Conservation (phyloP, 805 yeast species). For the Helenozyma baotianmanensis region DNA sequence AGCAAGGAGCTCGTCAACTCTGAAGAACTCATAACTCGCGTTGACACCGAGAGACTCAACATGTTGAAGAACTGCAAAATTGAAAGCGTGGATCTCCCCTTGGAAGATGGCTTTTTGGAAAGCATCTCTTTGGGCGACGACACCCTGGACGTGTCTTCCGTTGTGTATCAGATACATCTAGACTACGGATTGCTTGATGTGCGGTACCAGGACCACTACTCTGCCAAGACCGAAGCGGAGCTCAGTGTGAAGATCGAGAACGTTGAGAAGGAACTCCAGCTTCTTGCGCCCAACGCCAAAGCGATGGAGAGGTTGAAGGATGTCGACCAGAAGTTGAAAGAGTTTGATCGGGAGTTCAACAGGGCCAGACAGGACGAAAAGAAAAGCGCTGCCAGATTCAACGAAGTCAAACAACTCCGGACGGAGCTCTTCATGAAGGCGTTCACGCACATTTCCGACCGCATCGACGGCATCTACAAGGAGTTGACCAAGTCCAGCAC, state of each 20-base stretch:
- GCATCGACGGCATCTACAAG: slow-evolving; percentile 74
- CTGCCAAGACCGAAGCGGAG: slow-evolving; percentile 35
- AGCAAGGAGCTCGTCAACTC: slow-evolving; percentile 33
- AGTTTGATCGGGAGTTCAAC: slow-evolving; percentile 61
- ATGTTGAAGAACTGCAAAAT: slow-evolving; percentile 70
- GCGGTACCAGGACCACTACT: slow-evolving; percentile 39
- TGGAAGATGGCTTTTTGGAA: slow-evolving; percentile 56
- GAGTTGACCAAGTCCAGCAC: slow-evolving; percentile 73
- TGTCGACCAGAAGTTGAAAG: slow-evolving; percentile 55
- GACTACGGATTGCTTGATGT: slow-evolving; percentile 49
- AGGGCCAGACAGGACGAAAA: slow-evolving; percentile 58
- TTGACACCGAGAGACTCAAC: slow-evolving; percentile 52
- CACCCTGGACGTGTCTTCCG: slow-evolving; percentile 28
- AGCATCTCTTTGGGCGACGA: slow-evolving; percentile 57
- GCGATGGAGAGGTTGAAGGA: slow-evolving; percentile 74
- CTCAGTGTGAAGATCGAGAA: slow-evolving; percentile 29
- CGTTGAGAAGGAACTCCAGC: slow-evolving; percentile 35
- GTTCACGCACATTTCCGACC: slow-evolving; percentile 66
- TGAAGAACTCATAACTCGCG: slow-evolving; percentile 52
- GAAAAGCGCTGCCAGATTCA: slow-evolving; percentile 50
- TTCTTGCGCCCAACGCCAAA: slow-evolving; percentile 73
- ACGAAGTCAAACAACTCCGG: slow-evolving; percentile 55
- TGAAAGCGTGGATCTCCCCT: slow-evolving; percentile 61
- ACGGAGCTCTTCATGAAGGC: slow-evolving; percentile 63
- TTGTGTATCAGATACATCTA: slow-evolving; percentile 46